Conservation (phyloP, 2,329 filamentous ascomycete genomes). For the Paracoccidioides lutzii region DNA sequence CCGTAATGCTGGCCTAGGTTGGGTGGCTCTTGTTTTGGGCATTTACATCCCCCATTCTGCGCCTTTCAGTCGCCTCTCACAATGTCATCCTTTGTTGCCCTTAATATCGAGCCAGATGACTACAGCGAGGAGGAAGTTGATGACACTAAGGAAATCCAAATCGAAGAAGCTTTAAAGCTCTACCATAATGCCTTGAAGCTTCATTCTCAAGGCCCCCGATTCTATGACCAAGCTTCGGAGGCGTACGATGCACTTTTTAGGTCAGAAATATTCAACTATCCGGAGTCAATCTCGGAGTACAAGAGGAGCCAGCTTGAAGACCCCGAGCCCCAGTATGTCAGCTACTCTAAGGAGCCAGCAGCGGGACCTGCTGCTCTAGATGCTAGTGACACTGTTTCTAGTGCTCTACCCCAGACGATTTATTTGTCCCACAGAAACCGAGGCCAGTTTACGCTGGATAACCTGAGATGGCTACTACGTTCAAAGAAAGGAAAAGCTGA, state of each 20-base stretch:
- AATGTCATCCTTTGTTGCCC: slow-evolving; percentile 60
- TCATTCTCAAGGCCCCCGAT: slow-evolving; percentile 71
- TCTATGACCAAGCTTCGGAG: slow-evolving; percentile 60
- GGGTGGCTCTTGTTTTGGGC: slow-evolving; percentile 3
- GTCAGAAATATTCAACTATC: slow-evolving; percentile 88
- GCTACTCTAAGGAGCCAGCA: slow-evolving; percentile 19
- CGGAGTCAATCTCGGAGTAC: slow-evolving; percentile 75
- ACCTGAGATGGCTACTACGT: slow-evolving; percentile 41
- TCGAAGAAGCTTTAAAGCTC: slow-evolving; percentile 89
- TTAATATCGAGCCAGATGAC: slow-evolving; percentile 91
- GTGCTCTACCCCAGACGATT: slow-evolving; percentile 73
- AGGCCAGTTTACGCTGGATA: slow-evolving; percentile 81
- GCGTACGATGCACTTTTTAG: slow-evolving; percentile 78
- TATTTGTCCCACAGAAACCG: slow-evolving; percentile 94
- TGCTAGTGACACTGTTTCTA: slow-evolving; percentile 60
- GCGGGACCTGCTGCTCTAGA: slow-evolving; percentile 35
- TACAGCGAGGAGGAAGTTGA: slow-evolving; percentile 83
- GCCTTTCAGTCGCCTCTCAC: not conserved
- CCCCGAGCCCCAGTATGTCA: slow-evolving; percentile 34
- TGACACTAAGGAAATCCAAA: slow-evolving; percentile 89
- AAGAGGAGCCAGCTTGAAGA: slow-evolving; percentile 47
- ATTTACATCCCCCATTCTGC: slow-evolving; percentile 9
- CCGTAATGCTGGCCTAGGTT: not conserved
- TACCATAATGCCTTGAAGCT: slow-evolving; percentile 86
- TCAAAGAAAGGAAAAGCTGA: slow-evolving; percentile 9